Conservation (phyloP, 73 alveolate genomes). For the Symbiodinium pilosum region DNA sequence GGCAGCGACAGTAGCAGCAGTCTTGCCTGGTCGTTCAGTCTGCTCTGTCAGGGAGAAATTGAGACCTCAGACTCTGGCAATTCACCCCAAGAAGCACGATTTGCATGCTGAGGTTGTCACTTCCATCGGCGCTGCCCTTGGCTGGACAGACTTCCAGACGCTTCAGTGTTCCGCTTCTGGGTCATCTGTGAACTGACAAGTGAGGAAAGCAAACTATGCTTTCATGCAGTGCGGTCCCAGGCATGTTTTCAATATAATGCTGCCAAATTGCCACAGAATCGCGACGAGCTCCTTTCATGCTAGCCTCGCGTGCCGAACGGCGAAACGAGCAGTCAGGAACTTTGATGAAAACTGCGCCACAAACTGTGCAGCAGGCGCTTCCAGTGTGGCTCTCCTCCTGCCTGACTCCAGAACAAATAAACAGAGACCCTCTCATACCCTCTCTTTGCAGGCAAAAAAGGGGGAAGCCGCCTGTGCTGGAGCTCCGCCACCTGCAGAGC, state of each 20-base stretch:
- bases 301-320: neutral
- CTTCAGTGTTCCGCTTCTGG: no score
- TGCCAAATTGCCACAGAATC: neutral
- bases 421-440: neutral
- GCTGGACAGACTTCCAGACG: no score
- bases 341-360: neutral
- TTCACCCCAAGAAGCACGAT: neutral
- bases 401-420: neutral
- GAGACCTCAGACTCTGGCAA: neutral
- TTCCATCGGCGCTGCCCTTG: slow-evolving; percentile 73
- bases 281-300: neutral
- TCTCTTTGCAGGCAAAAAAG: neutral
- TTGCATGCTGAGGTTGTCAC: neutral
- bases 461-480: slow-evolving; percentile 28
- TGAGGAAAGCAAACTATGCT: no score
- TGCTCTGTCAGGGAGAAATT: slow-evolving; percentile 86
- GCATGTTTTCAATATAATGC: neutral
- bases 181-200: no score
- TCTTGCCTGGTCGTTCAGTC: slow-evolving; percentile 76
- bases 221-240: no score
- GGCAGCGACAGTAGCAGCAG: no score
- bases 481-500: slow-evolving; percentile 34
- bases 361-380: neutral
- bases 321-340: no score
- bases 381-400: slow-evolving; percentile 8